Percentiles rank a stretch among this genome's conserved stretches.
These are phyloP conservation scores for Pinus tabuliformis DNA, from an alignment of 75 land plant species.

Conservation along the genomic window DNA sequence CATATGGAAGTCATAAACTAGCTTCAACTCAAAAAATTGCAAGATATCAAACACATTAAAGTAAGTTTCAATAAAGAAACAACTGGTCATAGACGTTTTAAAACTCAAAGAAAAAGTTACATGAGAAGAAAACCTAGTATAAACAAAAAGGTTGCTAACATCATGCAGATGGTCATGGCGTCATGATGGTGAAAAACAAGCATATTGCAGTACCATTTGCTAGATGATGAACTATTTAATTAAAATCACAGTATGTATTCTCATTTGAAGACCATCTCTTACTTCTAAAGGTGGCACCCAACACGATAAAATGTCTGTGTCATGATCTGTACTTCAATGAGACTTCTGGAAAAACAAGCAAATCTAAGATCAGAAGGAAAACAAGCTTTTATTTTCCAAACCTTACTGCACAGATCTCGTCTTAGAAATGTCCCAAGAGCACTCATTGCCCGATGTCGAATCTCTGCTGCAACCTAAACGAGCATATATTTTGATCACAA, in stretches of 20 bases:
- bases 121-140: no score
- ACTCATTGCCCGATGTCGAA: conserved; percentile 35
- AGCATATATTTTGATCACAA: not conserved
- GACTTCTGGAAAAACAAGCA: not conserved
- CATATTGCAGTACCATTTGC: no score
- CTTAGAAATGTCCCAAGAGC: conserved; percentile 36
- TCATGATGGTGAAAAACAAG: no score
- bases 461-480: conserved; percentile 33
- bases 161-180: no score
- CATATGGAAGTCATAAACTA: no score
- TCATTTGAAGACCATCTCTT: not conserved
- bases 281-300: not conserved
- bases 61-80: no score
- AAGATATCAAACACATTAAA: no score
- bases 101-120: no score
- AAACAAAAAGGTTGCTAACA: no score
- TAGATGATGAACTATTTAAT: no score
- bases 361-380: not conserved
- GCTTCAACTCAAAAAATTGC: no score
- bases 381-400: not conserved
- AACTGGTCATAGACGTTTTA: no score
- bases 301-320: not conserved
- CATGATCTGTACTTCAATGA: not conserved
- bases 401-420: conserved; percentile 38
- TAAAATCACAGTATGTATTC: not conserved